Evolutionary conservation across 2,329 filamentous ascomycete species (phyloP).

Genomic region (Colletotrichum tamarilloi): DNA sequence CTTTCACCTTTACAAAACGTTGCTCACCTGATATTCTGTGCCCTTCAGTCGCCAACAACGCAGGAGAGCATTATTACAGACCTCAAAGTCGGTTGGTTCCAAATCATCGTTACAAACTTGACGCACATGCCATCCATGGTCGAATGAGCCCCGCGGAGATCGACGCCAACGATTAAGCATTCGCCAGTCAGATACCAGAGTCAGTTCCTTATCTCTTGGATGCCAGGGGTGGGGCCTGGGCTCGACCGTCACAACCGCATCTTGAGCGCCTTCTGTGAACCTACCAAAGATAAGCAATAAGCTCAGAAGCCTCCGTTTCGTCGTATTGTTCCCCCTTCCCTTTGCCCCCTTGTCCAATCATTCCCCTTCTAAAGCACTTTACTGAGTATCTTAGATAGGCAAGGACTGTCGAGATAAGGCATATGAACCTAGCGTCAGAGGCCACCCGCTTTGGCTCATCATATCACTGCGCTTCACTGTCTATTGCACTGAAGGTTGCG

Average conservation of each 20-base stretch:
- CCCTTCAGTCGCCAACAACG: background rate
- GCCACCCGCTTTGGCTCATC: constrained; percentile 1
- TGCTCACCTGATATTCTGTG: background rate
- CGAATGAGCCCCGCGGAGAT: constrained; percentile 20
- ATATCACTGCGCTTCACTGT: background rate
- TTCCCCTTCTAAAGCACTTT: constrained; percentile 8
- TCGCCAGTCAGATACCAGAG: constrained; percentile 28
- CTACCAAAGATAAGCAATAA: constrained; percentile 36
- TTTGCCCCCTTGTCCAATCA: constrained; percentile 18
- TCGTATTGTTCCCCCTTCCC: constrained; percentile 12
- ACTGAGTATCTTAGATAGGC: constrained; percentile 22
- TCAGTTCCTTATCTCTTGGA: constrained; percentile 33
- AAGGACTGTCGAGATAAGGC: constrained; percentile 28
- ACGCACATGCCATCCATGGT: constrained; percentile 17
- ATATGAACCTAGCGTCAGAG: constrained; percentile 23
- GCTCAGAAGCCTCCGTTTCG: constrained; percentile 27
- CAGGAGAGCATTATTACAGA: background rate
- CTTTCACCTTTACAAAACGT: background rate
- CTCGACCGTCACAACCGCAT: constrained; percentile 28
- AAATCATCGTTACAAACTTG: background rate
- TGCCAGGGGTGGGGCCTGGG: constrained; percentile 33
- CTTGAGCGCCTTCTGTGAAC: constrained; percentile 26
- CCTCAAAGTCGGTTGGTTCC: background rate
- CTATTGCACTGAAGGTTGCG: background rate
- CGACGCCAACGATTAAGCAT: constrained; percentile 25